Conservation (phyloP, 108 stramenopile species). For the Nitzschia inconspicua region DNA sequence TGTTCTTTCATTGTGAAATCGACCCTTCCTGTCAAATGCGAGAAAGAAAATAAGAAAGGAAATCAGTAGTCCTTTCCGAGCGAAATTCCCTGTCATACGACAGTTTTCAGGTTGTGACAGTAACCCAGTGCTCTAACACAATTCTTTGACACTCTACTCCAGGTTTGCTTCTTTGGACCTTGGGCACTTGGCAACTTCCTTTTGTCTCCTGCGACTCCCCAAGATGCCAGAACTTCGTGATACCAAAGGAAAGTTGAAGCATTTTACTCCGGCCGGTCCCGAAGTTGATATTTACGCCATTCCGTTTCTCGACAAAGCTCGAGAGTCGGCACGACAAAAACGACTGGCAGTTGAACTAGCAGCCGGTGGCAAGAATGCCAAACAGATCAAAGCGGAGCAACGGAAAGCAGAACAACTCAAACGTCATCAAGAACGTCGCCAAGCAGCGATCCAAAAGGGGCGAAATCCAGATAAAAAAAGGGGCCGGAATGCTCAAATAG, state of each 20-base stretch:
- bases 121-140: slow-evolving; percentile 73
- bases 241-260: slow-evolving; percentile 45
- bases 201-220: slow-evolving; percentile 90
- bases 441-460: slow-evolving; percentile 72
- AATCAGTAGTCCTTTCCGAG: slow-evolving; percentile 63
- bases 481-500: slow-evolving; percentile 78
- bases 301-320: slow-evolving; percentile 82
- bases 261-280: slow-evolving; percentile 72
- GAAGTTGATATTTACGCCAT: slow-evolving; percentile 82
- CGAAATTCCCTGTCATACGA: slow-evolving; percentile 53
- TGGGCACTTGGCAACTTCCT: slow-evolving; percentile 83
- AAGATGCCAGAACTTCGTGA: slow-evolving; percentile 97
- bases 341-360: slow-evolving; percentile 80
- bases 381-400: slow-evolving; percentile 88
- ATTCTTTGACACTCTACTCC: slow-evolving; percentile 11
- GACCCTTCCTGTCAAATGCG: slow-evolving; percentile 28
- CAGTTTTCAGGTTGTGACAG: slow-evolving; percentile 30
- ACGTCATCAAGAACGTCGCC: slow-evolving; percentile 53
- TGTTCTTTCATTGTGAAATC: slow-evolving; percentile 13
- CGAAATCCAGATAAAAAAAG: slow-evolving; percentile 90
- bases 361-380: slow-evolving; percentile 87
- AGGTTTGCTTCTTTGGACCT: slow-evolving; percentile 92
- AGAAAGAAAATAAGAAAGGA: slow-evolving; percentile 29
- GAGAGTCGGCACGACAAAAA: slow-evolving; percentile 90
- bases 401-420: slow-evolving; percentile 61